These are phyloP conservation scores for Wickerhamomyces queroliae DNA, from an alignment of 805 yeast species.

Conservation along the genomic window DNA sequence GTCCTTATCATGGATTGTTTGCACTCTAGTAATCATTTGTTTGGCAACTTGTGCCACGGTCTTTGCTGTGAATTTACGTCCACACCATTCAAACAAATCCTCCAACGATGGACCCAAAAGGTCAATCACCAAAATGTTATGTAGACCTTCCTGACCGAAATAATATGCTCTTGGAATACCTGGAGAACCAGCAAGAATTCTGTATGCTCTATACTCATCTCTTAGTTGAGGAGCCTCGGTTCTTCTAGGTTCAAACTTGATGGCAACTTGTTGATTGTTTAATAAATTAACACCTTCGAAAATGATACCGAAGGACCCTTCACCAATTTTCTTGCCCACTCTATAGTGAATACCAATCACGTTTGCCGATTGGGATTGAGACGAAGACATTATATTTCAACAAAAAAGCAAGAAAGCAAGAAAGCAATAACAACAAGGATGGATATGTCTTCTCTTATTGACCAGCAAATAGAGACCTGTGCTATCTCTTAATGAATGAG, in stretches of 20 bases:
- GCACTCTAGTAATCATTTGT: conserved; percentile 88
- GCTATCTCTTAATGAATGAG: not conserved
- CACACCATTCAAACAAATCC: conserved; percentile 98
- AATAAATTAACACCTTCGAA: conserved; percentile 93
- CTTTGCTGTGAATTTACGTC: conserved; percentile 78
- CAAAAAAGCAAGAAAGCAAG: too few species aligned
- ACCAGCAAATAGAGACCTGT: not conserved
- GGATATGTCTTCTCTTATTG: too few species aligned
- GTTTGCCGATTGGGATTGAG: conserved; percentile 12
- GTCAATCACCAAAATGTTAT: conserved; percentile 91
- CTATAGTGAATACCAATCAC: conserved; percentile 92
- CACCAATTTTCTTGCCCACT: conserved; percentile 96
- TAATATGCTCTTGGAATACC: conserved; percentile 97
- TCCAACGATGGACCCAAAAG: conserved; percentile 93
- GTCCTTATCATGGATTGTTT: conserved; percentile 82
- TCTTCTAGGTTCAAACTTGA: conserved; percentile 94
- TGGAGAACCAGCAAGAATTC: conserved; percentile 69
- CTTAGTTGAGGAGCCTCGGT: conserved; percentile 96
- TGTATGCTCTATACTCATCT: conserved; percentile 95
- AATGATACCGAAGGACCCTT: conserved; percentile 96
- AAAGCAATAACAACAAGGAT: not conserved
- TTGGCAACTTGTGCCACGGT: conserved; percentile 92
- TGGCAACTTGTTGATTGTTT: conserved; percentile 91
- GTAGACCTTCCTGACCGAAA: conserved; percentile 97
- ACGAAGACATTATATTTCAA: not conserved